phyloP scores from a whole-genome alignment of 1,139 yeast genomes.

The Kluyveromyces sp. region DNA sequence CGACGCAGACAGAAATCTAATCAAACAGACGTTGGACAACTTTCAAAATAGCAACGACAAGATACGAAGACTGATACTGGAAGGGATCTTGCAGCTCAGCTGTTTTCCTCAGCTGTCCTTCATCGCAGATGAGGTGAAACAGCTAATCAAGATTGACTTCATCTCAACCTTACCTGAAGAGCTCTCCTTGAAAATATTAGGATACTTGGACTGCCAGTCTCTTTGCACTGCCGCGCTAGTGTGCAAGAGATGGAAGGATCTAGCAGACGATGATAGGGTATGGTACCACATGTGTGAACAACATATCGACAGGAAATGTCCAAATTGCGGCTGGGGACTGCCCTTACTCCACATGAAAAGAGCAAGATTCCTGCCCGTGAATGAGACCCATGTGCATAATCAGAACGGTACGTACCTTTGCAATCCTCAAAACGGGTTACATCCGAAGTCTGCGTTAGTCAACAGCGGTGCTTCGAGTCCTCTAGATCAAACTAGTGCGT shows the following conservation, averaged over 20 bases:
- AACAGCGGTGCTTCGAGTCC: not conserved
- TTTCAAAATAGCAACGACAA: constrained; percentile 39
- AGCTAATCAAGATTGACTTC: constrained; percentile 81
- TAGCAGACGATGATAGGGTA: constrained; percentile 93
- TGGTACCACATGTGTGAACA: constrained; percentile 99
- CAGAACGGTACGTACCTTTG: constrained; percentile 5
- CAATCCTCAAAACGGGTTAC: not conserved
- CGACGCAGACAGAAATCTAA: constrained; percentile 69
- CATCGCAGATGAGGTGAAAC: constrained; percentile 70
- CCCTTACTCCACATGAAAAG: constrained; percentile 83
- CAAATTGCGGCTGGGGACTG: constrained; percentile 98
- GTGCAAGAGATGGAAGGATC: constrained; percentile 70
- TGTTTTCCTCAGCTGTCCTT: constrained; percentile 91
- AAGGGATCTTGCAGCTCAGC: constrained; percentile 81
- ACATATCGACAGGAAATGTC: constrained; percentile 93
- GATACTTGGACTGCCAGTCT: constrained; percentile 85
- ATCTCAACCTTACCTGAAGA: constrained; percentile 81
- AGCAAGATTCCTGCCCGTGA: constrained; percentile 36
- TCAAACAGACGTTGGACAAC: constrained; percentile 43
- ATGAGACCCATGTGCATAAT: constrained; percentile 11
- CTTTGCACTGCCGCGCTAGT: constrained; percentile 93
- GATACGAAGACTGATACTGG: constrained; percentile 57
- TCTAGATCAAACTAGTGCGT: not conserved
- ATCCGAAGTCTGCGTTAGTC: not conserved
- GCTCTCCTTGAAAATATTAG: constrained; percentile 71